Evolutionary conservation across 192 early-diverging fungal genomes (phyloP), one percentile per base, ranked within the genome.

Genomic region (Entrophospora sp.): DNA sequence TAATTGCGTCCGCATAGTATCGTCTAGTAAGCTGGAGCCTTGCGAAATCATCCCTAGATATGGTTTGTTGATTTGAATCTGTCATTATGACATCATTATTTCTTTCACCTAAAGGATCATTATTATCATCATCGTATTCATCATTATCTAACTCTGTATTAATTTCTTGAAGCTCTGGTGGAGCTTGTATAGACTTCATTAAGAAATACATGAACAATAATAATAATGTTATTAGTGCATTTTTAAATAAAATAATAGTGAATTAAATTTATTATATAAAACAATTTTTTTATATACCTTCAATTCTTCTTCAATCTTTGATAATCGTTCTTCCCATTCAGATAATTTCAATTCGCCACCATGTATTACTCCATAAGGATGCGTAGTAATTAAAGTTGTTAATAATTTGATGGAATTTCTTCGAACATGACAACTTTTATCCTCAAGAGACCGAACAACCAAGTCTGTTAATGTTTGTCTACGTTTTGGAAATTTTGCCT

Each of bases 391-490:
- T 60, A 95, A 79, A 20, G 83, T 74, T 5, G 89, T 82, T 25
- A 99, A 69, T 0, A 91, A 81, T 63, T 91, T 91, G 51, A 98
- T 88, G 0, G 97, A 91, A 64, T 92, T 85, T 67, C 89, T 95
- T 32, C 97, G 85, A 2, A 97, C 92, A 46, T 79, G 83, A 61
- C 85, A 87, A 38, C 88, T 88, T 72, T 96, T 98, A 74, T 99
- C 97, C 37, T 91, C 83, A 25, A 98, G 75, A 32, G 92, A 80
- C 22, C 87, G 85, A 34, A 89, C 82, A 4, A 89, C 84, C 27
- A 95, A 68, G 13, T 78, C 68, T 2, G 90, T 75, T 10, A 97
- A 72, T 14, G 75, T 74, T 44, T 86, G 85, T 9, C 95, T 77
- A 43, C 87, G 77, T 70, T 85, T 89, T 14, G 87, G 87, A 61